phyloP scores from a whole-genome alignment of 1,284 basidiomycete genomes.

The Irpex sp. region DNA sequence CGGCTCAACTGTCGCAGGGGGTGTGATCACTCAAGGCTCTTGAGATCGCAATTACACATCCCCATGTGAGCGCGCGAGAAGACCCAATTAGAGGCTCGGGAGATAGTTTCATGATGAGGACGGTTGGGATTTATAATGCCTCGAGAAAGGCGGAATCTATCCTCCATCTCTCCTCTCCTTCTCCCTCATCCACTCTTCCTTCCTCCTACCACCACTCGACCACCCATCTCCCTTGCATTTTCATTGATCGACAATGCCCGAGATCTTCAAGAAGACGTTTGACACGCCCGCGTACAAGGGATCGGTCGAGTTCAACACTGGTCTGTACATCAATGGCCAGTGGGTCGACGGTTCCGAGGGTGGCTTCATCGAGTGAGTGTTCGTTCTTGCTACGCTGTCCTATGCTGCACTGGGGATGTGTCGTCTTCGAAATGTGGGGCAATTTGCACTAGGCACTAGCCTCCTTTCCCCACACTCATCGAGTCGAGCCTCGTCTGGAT shows the following conservation, averaged over 20 bases:
- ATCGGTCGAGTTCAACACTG: conserved; percentile 63
- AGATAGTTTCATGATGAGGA: background rate
- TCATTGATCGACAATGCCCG: conserved; percentile 28
- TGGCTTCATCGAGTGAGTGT: conserved; percentile 64
- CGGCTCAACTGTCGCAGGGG: background rate
- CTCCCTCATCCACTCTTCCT: conserved; percentile 1
- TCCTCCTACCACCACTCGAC: background rate
- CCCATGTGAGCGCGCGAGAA: background rate
- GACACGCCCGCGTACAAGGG: conserved; percentile 69
- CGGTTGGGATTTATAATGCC: background rate
- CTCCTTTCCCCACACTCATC: background rate
- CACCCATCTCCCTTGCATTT: conserved; percentile 4
- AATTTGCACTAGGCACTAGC: background rate
- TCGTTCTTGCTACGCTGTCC: background rate
- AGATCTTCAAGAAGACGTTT: conserved; percentile 55
- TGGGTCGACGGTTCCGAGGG: conserved; percentile 69
- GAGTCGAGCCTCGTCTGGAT: background rate
- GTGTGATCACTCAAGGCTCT: background rate
- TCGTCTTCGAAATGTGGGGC: background rate
- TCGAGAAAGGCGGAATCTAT: background rate
- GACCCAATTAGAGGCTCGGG: background rate
- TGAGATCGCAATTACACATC: background rate
- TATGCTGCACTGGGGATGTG: too few relatives aligned
- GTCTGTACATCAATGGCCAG: conserved; percentile 82
- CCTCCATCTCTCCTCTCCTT: background rate